phyloP scores from a whole-genome alignment of 2,329 filamentous ascomycete genomes.

The Cladobotryum mycophilum region DNA sequence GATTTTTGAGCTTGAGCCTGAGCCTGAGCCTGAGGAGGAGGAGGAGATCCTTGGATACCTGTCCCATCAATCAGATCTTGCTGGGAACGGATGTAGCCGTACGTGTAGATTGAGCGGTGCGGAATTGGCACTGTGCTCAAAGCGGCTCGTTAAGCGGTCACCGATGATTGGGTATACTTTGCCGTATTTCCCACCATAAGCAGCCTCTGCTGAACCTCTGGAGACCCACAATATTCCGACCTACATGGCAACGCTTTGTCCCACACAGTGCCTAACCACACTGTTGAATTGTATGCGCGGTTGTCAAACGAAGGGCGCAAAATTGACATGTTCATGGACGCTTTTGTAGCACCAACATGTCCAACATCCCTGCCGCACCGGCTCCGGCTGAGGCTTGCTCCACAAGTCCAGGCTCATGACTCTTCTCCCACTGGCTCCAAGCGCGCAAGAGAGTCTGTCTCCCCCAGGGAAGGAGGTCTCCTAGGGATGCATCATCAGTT shows the following conservation, averaged over 20 bases:
- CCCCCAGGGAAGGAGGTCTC: neutral
- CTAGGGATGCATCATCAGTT: constrained; percentile 1
- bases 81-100: too few species aligned
- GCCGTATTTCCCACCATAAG: too few species aligned
- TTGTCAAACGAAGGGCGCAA: constrained; percentile 34
- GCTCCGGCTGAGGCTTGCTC: constrained; percentile 11
- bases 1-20: too few species aligned
- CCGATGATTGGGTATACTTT: too few species aligned
- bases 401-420: constrained; percentile 9
- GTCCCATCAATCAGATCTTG: too few species aligned
- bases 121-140: too few species aligned
- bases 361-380: constrained; percentile 8
- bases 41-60: too few species aligned
- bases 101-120: too few species aligned
- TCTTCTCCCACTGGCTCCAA: constrained; percentile 12
- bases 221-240: too few species aligned
- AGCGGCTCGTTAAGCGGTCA: too few species aligned
- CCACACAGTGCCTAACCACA: constrained; percentile 4
- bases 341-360: neutral
- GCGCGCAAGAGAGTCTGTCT: constrained; percentile 5
- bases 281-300: neutral
- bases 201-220: too few species aligned
- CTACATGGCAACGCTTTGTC: neutral
- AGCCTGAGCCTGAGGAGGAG: too few species aligned
- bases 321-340: constrained; percentile 25